Conservation (phyloP, 139 green algal species). For the Nannochloris sp. region DNA sequence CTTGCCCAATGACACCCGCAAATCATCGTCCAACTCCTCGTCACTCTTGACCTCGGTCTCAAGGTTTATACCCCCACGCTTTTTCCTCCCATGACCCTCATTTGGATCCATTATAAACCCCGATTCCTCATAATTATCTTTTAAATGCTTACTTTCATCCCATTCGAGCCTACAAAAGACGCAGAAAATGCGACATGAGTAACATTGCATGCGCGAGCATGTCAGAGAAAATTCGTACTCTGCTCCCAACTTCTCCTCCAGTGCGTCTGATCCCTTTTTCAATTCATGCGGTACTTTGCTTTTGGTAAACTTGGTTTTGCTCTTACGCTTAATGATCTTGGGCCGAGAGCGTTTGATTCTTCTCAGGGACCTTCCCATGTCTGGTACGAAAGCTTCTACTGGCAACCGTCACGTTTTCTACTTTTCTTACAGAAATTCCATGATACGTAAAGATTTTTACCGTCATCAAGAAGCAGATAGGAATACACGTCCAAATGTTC, state of each 20-base stretch:
- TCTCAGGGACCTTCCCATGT: slow-evolving; percentile 24
- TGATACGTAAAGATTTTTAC: background rate
- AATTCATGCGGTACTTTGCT: slow-evolving; percentile 20
- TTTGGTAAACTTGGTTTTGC: slow-evolving; percentile 18
- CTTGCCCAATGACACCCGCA: background rate
- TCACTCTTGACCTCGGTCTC: background rate
- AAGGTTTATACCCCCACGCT: background rate
- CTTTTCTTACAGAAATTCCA: slow-evolving; percentile 1
- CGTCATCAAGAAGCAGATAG: slow-evolving; percentile 12
- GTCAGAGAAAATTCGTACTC: slow-evolving; percentile 6
- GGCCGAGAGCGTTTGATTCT: slow-evolving; percentile 20
- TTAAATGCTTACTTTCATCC: slow-evolving; percentile 15
- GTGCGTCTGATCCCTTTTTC: background rate
- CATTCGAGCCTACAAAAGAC: slow-evolving; percentile 17
- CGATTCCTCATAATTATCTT: slow-evolving; percentile 21
- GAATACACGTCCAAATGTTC: background rate
- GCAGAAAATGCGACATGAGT: background rate
- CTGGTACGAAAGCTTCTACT: background rate
- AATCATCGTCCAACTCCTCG: slow-evolving; percentile 2
- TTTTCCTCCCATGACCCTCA: slow-evolving; percentile 21
- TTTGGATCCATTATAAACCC: slow-evolving; percentile 25
- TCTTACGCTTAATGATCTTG: slow-evolving; percentile 21
- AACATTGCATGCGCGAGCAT: background rate
- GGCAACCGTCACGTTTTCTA: background rate
- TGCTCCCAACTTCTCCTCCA: slow-evolving; percentile 22